Evolutionary conservation across 805 yeast species (phyloP).

Genomic region (Candida silvatica): DNA sequence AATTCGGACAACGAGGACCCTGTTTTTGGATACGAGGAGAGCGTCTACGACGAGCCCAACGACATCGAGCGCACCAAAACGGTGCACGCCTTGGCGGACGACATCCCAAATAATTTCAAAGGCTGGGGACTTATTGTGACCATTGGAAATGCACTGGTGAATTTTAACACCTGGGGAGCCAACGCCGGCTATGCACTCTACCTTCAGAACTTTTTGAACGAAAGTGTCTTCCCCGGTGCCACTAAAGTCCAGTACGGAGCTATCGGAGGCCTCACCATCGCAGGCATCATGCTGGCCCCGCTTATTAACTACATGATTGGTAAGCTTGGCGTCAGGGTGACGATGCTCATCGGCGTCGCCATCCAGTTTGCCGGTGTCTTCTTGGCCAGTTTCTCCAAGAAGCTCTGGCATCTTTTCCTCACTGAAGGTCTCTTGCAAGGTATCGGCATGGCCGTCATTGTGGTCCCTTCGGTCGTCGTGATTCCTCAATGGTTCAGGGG

Average conservation of each 20-base stretch:
- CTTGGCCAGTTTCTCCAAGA: constrained; percentile 50
- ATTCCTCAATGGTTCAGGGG: constrained; percentile 60
- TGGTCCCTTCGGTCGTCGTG: constrained; percentile 49
- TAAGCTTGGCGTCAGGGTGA: constrained; percentile 29
- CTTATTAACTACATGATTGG: constrained; percentile 39
- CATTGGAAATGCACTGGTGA: constrained; percentile 38
- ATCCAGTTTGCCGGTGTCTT: constrained; percentile 47
- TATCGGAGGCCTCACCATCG: constrained; percentile 62
- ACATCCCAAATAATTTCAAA: constrained; percentile 54
- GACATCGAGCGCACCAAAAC: constrained; percentile 2
- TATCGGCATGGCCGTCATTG: constrained; percentile 44
- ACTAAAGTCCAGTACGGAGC: constrained; percentile 51
- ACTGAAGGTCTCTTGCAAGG: constrained; percentile 65
- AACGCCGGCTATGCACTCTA: constrained; percentile 61
- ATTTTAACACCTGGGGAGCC: constrained; percentile 67
- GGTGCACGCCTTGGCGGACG: constrained; percentile 7
- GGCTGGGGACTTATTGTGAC: constrained; percentile 51
- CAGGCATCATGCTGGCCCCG: constrained; percentile 41
- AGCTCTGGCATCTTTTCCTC: constrained; percentile 56
- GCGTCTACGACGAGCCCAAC: too few relatives aligned
- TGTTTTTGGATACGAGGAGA: too few relatives aligned
- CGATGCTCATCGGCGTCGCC: constrained; percentile 37
- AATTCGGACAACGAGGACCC: too few relatives aligned
- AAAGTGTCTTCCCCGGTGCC: constrained; percentile 45
- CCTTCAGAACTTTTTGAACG: constrained; percentile 44